Evolutionary conservation across 306 rosid species (phyloP).

Genomic region (Ormosia emarginata): DNA sequence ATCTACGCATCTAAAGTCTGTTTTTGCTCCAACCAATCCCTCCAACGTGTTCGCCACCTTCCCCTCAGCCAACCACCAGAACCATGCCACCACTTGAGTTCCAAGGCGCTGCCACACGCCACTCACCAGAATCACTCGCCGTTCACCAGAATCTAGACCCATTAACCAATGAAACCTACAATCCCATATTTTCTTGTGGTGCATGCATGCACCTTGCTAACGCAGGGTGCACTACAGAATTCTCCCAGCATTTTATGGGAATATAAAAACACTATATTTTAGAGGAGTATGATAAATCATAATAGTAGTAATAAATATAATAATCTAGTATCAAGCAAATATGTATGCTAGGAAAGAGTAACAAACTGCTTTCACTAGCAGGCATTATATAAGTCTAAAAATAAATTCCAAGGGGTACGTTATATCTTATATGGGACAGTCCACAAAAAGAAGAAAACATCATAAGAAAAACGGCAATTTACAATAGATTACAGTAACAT

Average conservation of each 20-base stretch:
- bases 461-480: neutral
- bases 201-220: too few species aligned
- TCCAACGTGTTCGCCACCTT: too few species aligned
- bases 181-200: too few species aligned
- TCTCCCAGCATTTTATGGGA: too few species aligned
- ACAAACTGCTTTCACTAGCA: neutral
- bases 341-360: neutral
- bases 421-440: neutral
- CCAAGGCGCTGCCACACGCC: too few species aligned
- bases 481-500: neutral
- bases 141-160: too few species aligned
- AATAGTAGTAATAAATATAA: neutral
- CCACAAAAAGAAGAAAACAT: neutral
- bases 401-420: neutral
- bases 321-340: neutral
- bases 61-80: too few species aligned
- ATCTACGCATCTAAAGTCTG: too few species aligned
- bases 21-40: too few species aligned
- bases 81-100: constrained; percentile 21
- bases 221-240: too few species aligned
- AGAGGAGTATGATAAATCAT: neutral
- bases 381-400: neutral
- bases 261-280: neutral
- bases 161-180: too few species aligned
- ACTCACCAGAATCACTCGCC: too few species aligned